A percentile compares a stretch with the other conserved stretches of the same genome.
Evolutionary conservation across 148 eudicot species (phyloP).

Genomic region (Limonium bicolor): DNA sequence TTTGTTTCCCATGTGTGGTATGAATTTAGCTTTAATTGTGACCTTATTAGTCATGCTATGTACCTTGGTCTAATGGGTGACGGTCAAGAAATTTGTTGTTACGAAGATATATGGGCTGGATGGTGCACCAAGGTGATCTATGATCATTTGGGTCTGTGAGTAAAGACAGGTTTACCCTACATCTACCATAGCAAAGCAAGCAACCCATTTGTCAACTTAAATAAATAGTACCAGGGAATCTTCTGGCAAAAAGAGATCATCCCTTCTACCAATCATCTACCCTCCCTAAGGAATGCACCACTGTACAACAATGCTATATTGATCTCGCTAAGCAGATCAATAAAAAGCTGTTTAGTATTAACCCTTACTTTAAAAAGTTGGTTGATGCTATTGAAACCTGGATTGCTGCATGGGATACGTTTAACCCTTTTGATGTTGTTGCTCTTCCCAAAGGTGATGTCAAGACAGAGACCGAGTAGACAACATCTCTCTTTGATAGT

Average conservation of each 20-base stretch:
- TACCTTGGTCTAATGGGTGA: constrained; percentile 72
- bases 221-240: no score
- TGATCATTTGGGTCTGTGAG: constrained; percentile 46
- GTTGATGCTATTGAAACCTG: constrained; percentile 53
- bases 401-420: constrained; percentile 55
- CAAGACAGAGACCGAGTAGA: no score
- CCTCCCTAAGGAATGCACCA: constrained; percentile 43
- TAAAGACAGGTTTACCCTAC: constrained; percentile 50
- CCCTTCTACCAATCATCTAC: constrained; percentile 39
- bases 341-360: constrained; percentile 37
- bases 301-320: constrained; percentile 43
- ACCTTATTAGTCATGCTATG: constrained; percentile 56
- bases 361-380: constrained; percentile 46
- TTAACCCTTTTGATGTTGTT: constrained; percentile 27
- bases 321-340: constrained; percentile 43
- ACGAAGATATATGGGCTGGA: constrained; percentile 67
- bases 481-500: no score
- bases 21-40: constrained; percentile 58
- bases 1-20: constrained; percentile 61
- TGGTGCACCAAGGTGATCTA: constrained; percentile 44
- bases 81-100: constrained; percentile 62
- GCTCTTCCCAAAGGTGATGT: constrained; percentile 9
- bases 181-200: constrained; percentile 59
- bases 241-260: constrained; percentile 69
- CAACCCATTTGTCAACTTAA: constrained; percentile 46